phyloP scores from a whole-genome alignment of 768 basidiomycete genomes.

The Agaricus blazei region DNA sequence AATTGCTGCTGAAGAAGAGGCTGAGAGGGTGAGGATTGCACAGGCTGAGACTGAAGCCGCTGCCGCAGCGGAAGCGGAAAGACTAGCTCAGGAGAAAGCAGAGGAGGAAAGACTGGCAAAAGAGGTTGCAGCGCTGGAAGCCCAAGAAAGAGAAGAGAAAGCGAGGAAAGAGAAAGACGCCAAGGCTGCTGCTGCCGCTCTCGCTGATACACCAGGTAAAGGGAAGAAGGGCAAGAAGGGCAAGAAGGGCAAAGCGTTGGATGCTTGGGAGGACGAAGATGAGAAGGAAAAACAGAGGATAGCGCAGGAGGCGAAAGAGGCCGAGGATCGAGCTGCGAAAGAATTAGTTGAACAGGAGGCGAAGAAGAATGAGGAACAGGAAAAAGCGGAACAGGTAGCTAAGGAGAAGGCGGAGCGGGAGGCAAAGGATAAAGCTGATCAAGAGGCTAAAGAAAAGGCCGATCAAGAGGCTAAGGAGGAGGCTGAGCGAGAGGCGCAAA shows the following conservation, averaged over 20 bases:
- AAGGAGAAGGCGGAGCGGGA: not conserved
- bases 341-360: not conserved
- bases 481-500: constrained; percentile 5
- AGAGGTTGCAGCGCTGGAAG: not conserved
- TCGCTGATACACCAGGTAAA: not conserved
- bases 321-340: constrained; percentile 11
- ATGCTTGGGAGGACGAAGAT: constrained; percentile 7
- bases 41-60: constrained; percentile 7
- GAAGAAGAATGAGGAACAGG: constrained; percentile 8
- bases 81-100: constrained; percentile 1
- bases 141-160: not conserved
- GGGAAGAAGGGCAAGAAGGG: not conserved
- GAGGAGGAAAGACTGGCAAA: constrained; percentile 5
- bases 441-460: constrained; percentile 8
- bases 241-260: not conserved
- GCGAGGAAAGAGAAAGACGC: constrained; percentile 1
- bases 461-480: not conserved
- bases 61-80: constrained; percentile 7
- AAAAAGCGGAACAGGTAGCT: constrained; percentile 7
- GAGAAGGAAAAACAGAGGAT: constrained; percentile 7
- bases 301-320: constrained; percentile 12
- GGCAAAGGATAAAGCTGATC: constrained; percentile 6
- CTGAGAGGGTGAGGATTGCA: not conserved
- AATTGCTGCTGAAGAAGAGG: constrained; percentile 5
- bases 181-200: constrained; percentile 5